Conservation (phyloP, 345 rosid species). For the Eucalyptus curtisii region DNA sequence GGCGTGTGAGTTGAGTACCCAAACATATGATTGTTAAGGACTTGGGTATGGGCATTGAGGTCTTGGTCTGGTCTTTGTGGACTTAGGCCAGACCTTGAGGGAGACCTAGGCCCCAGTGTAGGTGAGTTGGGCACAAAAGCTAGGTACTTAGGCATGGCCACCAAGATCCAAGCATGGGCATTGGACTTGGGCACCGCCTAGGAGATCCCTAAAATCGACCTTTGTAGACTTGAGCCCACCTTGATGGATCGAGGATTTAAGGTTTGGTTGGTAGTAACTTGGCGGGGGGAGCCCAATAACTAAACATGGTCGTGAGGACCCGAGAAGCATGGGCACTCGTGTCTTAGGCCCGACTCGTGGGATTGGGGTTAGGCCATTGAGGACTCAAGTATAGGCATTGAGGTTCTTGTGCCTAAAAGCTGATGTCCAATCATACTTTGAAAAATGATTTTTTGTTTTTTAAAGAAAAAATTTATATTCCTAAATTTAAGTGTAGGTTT, state of each 20-base stretch:
- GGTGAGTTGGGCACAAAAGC: background rate
- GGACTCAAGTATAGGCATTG: background rate
- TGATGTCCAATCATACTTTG: background rate
- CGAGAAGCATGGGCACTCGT: background rate
- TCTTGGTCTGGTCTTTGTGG: background rate
- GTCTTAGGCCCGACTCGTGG: rapidly evolving
- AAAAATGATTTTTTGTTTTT: no score
- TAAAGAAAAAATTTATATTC: background rate
- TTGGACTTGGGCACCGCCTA: background rate
- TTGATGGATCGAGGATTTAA: background rate
- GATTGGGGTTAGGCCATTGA: background rate
- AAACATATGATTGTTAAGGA: background rate
- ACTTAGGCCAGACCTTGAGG: background rate
- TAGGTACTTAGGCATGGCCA: background rate
- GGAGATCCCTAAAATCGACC: background rate
- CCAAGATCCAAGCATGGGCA: background rate
- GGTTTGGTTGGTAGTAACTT: background rate
- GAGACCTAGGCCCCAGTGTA: rapidly evolving
- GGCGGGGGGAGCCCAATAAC: background rate
- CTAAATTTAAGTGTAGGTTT: background rate
- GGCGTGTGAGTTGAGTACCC: background rate
- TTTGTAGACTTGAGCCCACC: background rate
- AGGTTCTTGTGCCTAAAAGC: background rate
- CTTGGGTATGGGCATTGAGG: rapidly evolving
- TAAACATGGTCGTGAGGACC: background rate